Base-by-base conservation (phyloP, 116 monocot species). In the Phalaenopsis hybrid region DNA sequence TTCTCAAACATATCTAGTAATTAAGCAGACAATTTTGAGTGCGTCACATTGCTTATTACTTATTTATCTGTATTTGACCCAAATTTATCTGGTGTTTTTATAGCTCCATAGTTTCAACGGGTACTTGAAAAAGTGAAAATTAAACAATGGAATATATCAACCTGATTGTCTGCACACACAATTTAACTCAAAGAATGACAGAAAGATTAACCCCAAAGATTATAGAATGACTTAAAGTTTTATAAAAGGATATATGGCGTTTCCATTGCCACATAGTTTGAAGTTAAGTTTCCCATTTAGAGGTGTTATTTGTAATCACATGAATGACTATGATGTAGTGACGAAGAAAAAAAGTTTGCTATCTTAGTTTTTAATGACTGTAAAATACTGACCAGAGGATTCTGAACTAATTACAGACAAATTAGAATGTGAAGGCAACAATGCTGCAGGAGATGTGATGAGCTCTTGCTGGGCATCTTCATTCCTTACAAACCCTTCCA, bases 401-500 rank as follows among this genome's bases (percentile, higher is more conserved):
- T 90, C 89, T 48, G 82, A 63, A 86, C 81, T 75, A 41, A 77
- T 49, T 59, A 85, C 83, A 80, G 82, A 83, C 63, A 84, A 74
- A 78, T 94, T 87, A 9, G 75, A 82, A 37, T 85, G 61, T 70
- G 89, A 82, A 43, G 89, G 88, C 50, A 99, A 58, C 72, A 99
- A 84, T 50, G 81, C 92, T 78, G 92, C 90, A 16, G 99, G 99
- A 83, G 99, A 58, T 44, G 89, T 78, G 20, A 99, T 89, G 48
- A 93, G 81, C 17, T 86, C 92, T 77, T 92, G 83, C 20, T 82
- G 82, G 41, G 45, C 80, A 82, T 81, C 89, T 81, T 90, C 88
- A 21, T 87, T 74, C 81, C 82, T 93, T 82, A 99, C 55, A 85
- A 91, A 95, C 67, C 99, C 99, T 87, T 99, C 95, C 73, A 99